A percentile compares a stretch with the other conserved stretches of the same genome.
phyloP scores from a whole-genome alignment of 1,139 yeast genomes.

The Maudiozyma humilis region DNA sequence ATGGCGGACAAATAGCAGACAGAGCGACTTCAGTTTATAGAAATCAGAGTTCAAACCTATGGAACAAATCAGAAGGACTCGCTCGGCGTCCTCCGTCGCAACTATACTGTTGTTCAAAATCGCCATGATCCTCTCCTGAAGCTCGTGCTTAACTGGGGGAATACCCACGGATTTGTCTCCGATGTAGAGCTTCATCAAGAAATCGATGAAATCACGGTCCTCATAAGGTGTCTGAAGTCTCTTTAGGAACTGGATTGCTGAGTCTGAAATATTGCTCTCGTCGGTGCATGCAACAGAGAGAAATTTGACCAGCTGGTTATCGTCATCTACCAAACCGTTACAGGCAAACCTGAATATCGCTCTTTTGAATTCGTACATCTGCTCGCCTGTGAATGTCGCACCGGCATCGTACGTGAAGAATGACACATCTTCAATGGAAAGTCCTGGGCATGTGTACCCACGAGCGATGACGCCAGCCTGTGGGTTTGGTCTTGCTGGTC shows the following conservation, averaged over 20 bases:
- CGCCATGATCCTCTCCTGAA: slow-evolving; percentile 54
- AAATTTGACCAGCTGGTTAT: slow-evolving; percentile 34
- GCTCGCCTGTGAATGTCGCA: slow-evolving; percentile 44
- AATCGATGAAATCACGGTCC: slow-evolving; percentile 36
- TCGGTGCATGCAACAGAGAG: slow-evolving; percentile 62
- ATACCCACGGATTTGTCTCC: slow-evolving; percentile 37
- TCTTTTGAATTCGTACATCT: slow-evolving; percentile 42
- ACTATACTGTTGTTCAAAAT: slow-evolving; percentile 44
- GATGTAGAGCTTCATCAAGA: slow-evolving; percentile 39
- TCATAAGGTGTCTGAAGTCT: slow-evolving; percentile 49
- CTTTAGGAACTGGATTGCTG: slow-evolving; percentile 39
- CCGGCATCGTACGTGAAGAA: slow-evolving; percentile 67
- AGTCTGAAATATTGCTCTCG: slow-evolving; percentile 36
- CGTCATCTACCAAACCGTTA: slow-evolving; percentile 29
- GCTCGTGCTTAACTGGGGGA: slow-evolving; percentile 46
- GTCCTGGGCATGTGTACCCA: slow-evolving; percentile 51
- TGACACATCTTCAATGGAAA: slow-evolving; percentile 45
- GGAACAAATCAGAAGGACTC: slow-evolving; percentile 39
- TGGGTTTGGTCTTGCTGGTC: slow-evolving; percentile 36
- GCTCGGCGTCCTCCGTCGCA: slow-evolving; percentile 37
- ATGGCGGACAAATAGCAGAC: slow-evolving; percentile 58
- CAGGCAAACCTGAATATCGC: slow-evolving; percentile 38
- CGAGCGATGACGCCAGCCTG: slow-evolving; percentile 34
- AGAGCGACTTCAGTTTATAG: slow-evolving; percentile 33
- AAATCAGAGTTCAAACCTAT: slow-evolving; percentile 51